A percentile compares a stretch with the other conserved stretches of the same genome.
These are phyloP conservation scores for Ilex paraguariensis DNA, from an alignment of 305 asterid genomes.

Conservation along the genomic window DNA sequence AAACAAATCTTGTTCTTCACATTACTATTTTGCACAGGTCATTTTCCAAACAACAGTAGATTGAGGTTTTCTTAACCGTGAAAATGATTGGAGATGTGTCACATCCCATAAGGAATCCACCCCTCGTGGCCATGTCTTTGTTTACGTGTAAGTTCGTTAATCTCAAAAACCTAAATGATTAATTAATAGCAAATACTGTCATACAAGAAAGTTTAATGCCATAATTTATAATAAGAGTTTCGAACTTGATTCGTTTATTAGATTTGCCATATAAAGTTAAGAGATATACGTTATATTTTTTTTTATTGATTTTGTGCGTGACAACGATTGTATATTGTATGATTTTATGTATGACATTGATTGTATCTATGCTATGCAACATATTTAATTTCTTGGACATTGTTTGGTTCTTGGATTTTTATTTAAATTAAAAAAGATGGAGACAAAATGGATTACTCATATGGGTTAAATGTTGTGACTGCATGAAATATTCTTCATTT, in stretches of 20 bases:
- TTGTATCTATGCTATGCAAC: no score
- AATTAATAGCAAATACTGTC: slow-evolving; percentile 15
- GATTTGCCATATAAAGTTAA: slow-evolving; percentile 1
- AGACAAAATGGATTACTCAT: no score
- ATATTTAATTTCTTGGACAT: no score
- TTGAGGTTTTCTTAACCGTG: not conserved
- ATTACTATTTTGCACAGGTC: not conserved
- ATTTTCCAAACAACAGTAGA: slow-evolving; percentile 1
- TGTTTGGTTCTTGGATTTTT: no score
- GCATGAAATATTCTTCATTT: no score
- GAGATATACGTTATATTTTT: not conserved
- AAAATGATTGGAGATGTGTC: slow-evolving; percentile 17
- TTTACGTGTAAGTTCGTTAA: slow-evolving; percentile 14
- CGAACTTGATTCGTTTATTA: not conserved
- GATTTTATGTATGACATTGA: no score
- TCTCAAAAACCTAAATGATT: slow-evolving; percentile 9
- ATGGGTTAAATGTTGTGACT: no score
- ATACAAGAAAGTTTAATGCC: slow-evolving; percentile 13
- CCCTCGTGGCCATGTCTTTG: slow-evolving; percentile 9
- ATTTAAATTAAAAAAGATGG: no score
- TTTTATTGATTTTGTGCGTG: no score
- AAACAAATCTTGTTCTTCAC: slow-evolving; percentile 1
- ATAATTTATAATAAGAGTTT: not conserved
- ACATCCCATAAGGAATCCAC: slow-evolving; percentile 13
- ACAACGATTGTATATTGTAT: no score